A percentile compares a stretch with the other conserved stretches of the same genome.
These are phyloP conservation scores for Volvox reticuliferus DNA, from an alignment of 139 green algal species.

Conservation along the genomic window DNA sequence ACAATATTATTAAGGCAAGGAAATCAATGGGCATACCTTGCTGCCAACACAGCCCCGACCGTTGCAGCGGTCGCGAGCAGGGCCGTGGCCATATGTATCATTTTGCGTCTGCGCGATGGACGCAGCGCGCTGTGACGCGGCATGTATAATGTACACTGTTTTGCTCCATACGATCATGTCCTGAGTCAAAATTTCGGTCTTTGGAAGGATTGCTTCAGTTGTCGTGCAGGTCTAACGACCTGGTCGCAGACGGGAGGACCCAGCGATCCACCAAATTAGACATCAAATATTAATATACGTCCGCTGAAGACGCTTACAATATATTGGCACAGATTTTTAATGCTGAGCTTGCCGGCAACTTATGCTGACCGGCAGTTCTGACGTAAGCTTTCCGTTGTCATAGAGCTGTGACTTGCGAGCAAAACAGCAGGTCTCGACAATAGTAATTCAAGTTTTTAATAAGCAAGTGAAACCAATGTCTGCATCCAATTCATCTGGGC, in stretches of 20 bases:
- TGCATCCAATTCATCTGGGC: not conserved
- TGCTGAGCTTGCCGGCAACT: too few relatives aligned
- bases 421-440: too few relatives aligned
- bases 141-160: not conserved
- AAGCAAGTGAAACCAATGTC: not conserved
- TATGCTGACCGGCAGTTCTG: too few relatives aligned
- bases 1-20: not conserved
- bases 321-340: too few relatives aligned
- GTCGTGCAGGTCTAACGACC: not conserved
- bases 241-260: too few relatives aligned
- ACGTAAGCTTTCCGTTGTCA: too few relatives aligned
- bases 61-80: conserved; percentile 11
- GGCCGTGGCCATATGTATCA: not conserved
- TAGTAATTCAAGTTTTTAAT: not conserved
- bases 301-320: too few relatives aligned
- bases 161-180: not conserved
- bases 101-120: not conserved
- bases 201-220: not conserved
- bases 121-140: not conserved
- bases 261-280: too few relatives aligned
- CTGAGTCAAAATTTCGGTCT: not conserved
- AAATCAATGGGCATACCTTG: not conserved
- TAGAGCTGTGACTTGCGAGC: too few relatives aligned
- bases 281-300: too few relatives aligned
- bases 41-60: not conserved